A percentile compares a stretch with the other conserved stretches of the same genome.
phyloP scores from a whole-genome alignment of 805 yeast genomes.

The Nakazawaea ambrosiae region DNA sequence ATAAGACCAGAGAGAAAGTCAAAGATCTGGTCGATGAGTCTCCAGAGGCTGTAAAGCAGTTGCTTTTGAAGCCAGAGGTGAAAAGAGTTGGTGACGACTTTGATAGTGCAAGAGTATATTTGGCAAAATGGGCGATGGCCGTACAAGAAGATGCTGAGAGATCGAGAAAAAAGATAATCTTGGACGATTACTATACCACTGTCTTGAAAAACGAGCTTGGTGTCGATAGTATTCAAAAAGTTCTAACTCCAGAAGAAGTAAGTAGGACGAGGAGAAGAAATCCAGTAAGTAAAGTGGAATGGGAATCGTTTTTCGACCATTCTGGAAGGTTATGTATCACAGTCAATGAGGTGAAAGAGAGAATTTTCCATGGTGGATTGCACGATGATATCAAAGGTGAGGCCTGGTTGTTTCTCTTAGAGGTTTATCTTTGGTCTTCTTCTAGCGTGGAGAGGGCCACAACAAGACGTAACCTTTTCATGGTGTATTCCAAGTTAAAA shows the following conservation, averaged over 20 bases:
- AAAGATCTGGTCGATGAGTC: slow-evolving; percentile 50
- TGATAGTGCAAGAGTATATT: slow-evolving; percentile 83
- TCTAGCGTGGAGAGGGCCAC: slow-evolving; percentile 60
- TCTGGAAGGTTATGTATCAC: slow-evolving; percentile 72
- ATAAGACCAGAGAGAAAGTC: slow-evolving; percentile 57
- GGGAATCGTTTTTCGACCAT: slow-evolving; percentile 80
- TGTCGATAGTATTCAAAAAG: slow-evolving; percentile 34
- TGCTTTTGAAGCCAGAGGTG: slow-evolving; percentile 75
- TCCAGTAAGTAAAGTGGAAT: slow-evolving; percentile 63
- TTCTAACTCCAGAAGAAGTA: slow-evolving; percentile 52
- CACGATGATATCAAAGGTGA: slow-evolving; percentile 50
- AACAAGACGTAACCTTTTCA: slow-evolving; percentile 46
- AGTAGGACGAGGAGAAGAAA: slow-evolving; percentile 56
- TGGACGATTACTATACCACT: slow-evolving; percentile 52
- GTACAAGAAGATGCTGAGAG: slow-evolving; percentile 87
- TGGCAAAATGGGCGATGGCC: slow-evolving; percentile 95
- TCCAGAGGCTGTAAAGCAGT: slow-evolving; percentile 50
- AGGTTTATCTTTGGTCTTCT: slow-evolving; percentile 86
- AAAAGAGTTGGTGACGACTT: slow-evolving; percentile 79
- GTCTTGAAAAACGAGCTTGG: slow-evolving; percentile 58
- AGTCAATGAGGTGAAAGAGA: slow-evolving; percentile 66
- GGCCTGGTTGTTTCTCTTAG: slow-evolving; percentile 84
- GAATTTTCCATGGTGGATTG: slow-evolving; percentile 89
- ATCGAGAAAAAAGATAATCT: slow-evolving; percentile 41
- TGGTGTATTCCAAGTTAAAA: slow-evolving; percentile 46